Evolutionary conservation across 148 eudicot genomes (phyloP).

Genomic region (Salicornia ramosissima): DNA sequence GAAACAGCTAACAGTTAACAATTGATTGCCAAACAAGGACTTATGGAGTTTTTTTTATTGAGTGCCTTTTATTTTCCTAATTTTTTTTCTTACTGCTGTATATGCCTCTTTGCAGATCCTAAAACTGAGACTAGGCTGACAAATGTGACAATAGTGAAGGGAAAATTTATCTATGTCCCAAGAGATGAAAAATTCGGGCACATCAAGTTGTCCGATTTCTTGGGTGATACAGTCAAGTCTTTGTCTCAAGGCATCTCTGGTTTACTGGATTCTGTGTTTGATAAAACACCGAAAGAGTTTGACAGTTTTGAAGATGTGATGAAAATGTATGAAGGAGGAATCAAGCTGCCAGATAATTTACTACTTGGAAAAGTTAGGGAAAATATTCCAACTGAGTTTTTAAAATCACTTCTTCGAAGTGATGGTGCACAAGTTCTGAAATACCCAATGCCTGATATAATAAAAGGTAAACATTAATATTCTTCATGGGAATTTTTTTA

Average conservation of each 20-base stretch:
- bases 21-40: neutral
- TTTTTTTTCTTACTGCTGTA: neutral
- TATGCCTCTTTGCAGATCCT: constrained; percentile 45
- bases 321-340: constrained; percentile 51
- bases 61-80: neutral
- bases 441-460: constrained; percentile 76
- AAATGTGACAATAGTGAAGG: constrained; percentile 39
- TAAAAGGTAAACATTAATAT: constrained; percentile 41
- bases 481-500: neutral
- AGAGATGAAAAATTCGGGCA: constrained; percentile 69
- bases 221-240: constrained; percentile 48
- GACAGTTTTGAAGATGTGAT: constrained; percentile 54
- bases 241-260: constrained; percentile 45
- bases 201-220: constrained; percentile 55
- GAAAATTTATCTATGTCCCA: constrained; percentile 60
- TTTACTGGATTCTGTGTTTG: constrained; percentile 38
- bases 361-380: constrained; percentile 31
- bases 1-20: neutral
- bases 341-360: constrained; percentile 34
- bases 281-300: constrained; percentile 56
- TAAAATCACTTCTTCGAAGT: constrained; percentile 43
- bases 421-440: constrained; percentile 46
- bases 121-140: constrained; percentile 58
- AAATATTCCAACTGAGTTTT: constrained; percentile 35
- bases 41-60: no score